Conservation (phyloP, 139 green algal genomes). For the Tetratostichococcus sp. region DNA sequence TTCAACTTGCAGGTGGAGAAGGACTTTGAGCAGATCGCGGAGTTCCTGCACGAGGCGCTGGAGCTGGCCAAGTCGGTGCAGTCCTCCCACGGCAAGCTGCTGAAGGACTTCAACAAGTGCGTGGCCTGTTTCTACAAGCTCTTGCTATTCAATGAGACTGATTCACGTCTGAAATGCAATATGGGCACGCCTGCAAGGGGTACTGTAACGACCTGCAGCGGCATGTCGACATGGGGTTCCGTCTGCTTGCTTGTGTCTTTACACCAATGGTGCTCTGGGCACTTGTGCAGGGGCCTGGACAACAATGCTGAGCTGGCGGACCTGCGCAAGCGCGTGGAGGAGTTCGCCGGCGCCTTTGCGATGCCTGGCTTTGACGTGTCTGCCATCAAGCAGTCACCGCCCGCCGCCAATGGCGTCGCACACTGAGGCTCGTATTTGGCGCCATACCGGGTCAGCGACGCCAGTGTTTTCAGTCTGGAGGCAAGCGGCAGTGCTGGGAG, state of each 20-base stretch:
- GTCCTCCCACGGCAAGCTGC: constrained; percentile 69
- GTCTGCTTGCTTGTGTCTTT: too few species aligned
- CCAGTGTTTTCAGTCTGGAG: too few species aligned
- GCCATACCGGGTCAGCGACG: too few species aligned
- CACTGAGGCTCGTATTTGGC: background rate
- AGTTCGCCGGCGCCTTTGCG: constrained; percentile 42
- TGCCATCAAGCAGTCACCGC: constrained; percentile 6
- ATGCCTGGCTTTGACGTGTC: constrained; percentile 59
- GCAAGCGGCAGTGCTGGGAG: too few species aligned
- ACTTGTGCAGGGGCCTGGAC: constrained; percentile 28
- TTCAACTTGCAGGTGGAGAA: constrained; percentile 50
- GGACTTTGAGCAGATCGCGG: constrained; percentile 68
- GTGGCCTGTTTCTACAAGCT: too few species aligned
- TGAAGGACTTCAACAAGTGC: constrained; percentile 78
- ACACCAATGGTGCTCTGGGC: too few species aligned
- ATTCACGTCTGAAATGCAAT: too few species aligned
- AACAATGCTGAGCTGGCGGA: constrained; percentile 27
- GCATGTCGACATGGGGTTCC: too few species aligned
- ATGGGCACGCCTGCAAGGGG: too few species aligned
- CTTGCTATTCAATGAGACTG: too few species aligned
- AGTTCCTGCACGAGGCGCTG: constrained; percentile 65
- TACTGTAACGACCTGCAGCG: too few species aligned
- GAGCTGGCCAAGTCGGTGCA: constrained; percentile 76
- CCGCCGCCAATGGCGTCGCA: background rate
- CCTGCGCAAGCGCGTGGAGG: constrained; percentile 38